A percentile compares a stretch with the other conserved stretches of the same genome.
phyloP scores from a whole-genome alignment of 495 filamentous ascomycete genomes.

The Aspergillus cristatus region DNA sequence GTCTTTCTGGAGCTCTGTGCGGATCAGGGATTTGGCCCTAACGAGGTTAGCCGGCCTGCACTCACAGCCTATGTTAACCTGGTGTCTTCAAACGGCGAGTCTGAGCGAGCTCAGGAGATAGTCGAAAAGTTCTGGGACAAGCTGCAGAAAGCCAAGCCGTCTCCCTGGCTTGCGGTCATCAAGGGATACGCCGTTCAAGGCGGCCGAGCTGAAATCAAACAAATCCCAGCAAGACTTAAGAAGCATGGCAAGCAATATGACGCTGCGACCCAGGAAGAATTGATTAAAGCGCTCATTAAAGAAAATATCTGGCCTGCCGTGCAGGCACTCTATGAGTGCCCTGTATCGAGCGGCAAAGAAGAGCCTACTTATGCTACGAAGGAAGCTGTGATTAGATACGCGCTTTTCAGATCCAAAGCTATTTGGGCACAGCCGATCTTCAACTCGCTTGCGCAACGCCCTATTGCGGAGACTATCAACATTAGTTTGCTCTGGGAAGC shows the following conservation, averaged over 20 bases:
- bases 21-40: slow-evolving; percentile 27
- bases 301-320: slow-evolving; percentile 28
- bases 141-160: slow-evolving; percentile 19
- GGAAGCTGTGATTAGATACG: slow-evolving; percentile 43
- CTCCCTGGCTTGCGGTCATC: slow-evolving; percentile 53
- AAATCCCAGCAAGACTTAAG: slow-evolving; percentile 18
- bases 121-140: slow-evolving; percentile 37
- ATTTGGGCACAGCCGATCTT: slow-evolving; percentile 58
- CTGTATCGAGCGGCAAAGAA: slow-evolving; percentile 28
- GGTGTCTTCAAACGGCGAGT: slow-evolving; percentile 48
- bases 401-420: slow-evolving; percentile 45
- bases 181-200: slow-evolving; percentile 58
- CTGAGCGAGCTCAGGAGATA: slow-evolving; percentile 47
- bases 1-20: slow-evolving; percentile 45
- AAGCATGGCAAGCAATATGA: slow-evolving; percentile 27
- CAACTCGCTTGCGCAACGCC: slow-evolving; percentile 43
- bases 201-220: slow-evolving; percentile 36
- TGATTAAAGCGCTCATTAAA: slow-evolving; percentile 26
- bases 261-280: slow-evolving; percentile 27
- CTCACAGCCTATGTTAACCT: slow-evolving; percentile 44
- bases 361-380: slow-evolving; percentile 38
- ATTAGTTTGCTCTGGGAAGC: slow-evolving; percentile 69
- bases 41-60: slow-evolving; percentile 29
- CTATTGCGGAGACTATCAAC: slow-evolving; percentile 51
- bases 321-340: slow-evolving; percentile 47